Percentiles rank a stretch among this genome's conserved stretches.
Evolutionary conservation across 2,329 filamentous ascomycete species (phyloP).

Genomic region (Beauveria scarabaeidicola): DNA sequence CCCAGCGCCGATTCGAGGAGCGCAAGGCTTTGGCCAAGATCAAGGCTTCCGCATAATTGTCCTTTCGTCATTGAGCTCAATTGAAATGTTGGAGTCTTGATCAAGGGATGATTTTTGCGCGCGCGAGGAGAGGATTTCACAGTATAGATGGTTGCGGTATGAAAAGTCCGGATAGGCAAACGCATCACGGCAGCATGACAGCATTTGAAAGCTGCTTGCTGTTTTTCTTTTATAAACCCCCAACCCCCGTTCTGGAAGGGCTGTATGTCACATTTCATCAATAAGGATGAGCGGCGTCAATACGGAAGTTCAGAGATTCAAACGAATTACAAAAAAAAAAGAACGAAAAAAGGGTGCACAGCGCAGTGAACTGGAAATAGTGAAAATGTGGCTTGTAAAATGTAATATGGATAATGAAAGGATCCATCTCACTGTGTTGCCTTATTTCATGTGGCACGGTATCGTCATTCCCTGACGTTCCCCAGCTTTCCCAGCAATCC

Average conservation of each 20-base stretch:
- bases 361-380: not conserved
- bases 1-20: conserved; percentile 98
- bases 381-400: not conserved
- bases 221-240: conserved; percentile 38
- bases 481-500: conserved; percentile 11
- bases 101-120: conserved; percentile 23
- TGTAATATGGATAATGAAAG: not conserved
- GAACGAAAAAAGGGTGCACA: not conserved
- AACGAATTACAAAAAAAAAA: conserved; percentile 28
- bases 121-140: conserved; percentile 10
- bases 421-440: not conserved
- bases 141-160: conserved; percentile 14
- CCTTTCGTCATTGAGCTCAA: conserved; percentile 20
- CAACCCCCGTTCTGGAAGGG: conserved; percentile 45
- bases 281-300: conserved; percentile 57
- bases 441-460: not conserved
- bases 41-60: conserved; percentile 64
- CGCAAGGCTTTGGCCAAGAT: conserved; percentile 93
- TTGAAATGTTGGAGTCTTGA: conserved; percentile 18
- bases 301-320: conserved; percentile 48
- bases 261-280: conserved; percentile 56
- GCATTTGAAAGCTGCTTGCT: conserved; percentile 33
- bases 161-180: conserved; percentile 27
- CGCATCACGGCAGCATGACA: conserved; percentile 24
- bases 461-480: conserved; percentile 8